A percentile compares a stretch with the other conserved stretches of the same genome.
Conservation (phyloP, 192 early-diverging fungal genomes). For the Fimicolochytrium jonesii region DNA sequence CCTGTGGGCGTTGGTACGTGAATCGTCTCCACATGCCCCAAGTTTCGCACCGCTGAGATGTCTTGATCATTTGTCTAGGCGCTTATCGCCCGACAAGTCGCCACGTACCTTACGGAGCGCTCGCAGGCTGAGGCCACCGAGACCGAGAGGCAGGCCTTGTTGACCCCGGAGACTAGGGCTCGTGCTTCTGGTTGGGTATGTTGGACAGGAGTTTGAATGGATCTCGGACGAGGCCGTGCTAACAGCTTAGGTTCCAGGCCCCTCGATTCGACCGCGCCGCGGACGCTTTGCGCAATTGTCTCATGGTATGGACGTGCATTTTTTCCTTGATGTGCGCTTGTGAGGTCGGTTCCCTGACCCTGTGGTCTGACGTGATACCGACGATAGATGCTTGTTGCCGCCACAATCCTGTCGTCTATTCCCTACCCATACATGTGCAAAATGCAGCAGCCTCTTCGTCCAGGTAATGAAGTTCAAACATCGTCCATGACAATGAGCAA, state of each 20-base stretch:
- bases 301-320: background rate
- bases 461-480: background rate
- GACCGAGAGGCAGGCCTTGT: background rate
- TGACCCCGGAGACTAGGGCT: background rate
- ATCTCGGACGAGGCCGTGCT: too few species aligned
- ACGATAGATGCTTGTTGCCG: conserved; percentile 20
- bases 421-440: background rate
- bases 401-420: conserved; percentile 4
- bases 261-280: conserved; percentile 14
- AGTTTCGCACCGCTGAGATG: background rate
- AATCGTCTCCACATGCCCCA: too few species aligned
- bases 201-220: background rate
- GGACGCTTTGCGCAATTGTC: conserved; percentile 2
- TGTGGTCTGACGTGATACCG: background rate
- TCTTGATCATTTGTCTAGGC: background rate
- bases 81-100: conserved; percentile 9
- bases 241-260: too few species aligned
- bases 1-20: conserved; percentile 8
- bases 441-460: background rate
- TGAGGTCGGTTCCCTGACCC: too few species aligned
- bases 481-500: background rate
- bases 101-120: background rate
- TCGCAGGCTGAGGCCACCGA: background rate
- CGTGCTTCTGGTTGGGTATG: background rate
- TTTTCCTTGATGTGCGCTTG: background rate